Base-by-base conservation (phyloP, 1,139 yeast species). In the Saccharomyces hybrid region DNA sequence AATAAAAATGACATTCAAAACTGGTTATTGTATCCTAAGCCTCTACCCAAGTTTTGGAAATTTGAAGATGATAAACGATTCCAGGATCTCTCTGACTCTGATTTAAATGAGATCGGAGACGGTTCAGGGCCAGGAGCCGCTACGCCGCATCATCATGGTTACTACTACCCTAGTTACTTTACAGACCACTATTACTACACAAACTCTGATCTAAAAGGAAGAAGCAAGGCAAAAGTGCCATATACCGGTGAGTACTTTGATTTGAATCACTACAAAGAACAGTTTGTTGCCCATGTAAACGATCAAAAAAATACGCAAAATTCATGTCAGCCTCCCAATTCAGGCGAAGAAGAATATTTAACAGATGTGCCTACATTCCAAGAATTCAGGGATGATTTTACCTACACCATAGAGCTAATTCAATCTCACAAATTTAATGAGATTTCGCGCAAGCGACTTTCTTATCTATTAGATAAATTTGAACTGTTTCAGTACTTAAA, bases 41-140 rank as follows among this genome's bases (percentile, higher is more conserved):
- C 70, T 3, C 47, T 67, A 41, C 70, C 70, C 3, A 67, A 67
- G 53, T 66, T 64, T 52, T 67, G 70, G 70, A 66, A 64, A 50
- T 66, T 62, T 55, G 64, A 60, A 31, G 61, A 64, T 31, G 70
- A 67, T 54, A 60, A 59, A 49, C 57, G 70, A 44, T 58, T 67
- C 7, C 44, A 38, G 9, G 23, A 38, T 19, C 44, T 2, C 44
- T 38, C 44, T 16, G 44, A 38, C 13, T 38, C 44, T 9, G 44
- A 38, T 5, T 38, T 38, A 9, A 38, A 38, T 19, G 44, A 38
- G 2, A n/a, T 5, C 9, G 44, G 44, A 4, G 44, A 16, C 25
- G 8, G 7, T 38, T 2, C 44, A 4, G 44, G 25, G 25, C 3
- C 44, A 5, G 44, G 44, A 16, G 44, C 44, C 44, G 13, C 11